Base-by-base conservation (phyloP, 192 early-diverging fungal genomes). In the Physocladia obscura region DNA sequence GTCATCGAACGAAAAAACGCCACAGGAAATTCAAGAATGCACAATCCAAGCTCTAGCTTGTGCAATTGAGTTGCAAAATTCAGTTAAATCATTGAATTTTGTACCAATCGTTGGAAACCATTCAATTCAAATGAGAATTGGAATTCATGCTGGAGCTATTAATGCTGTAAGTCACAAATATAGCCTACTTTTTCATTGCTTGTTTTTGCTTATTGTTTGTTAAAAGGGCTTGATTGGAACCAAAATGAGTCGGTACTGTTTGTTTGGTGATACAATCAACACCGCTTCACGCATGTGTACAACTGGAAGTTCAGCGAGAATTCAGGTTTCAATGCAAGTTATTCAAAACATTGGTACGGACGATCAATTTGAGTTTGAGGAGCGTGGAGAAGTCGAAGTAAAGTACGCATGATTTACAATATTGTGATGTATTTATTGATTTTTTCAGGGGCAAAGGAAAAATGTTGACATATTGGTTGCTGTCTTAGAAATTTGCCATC, bases 191-290 rank as follows among this genome's bases (percentile, higher is more conserved):
- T 2, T 27, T 40, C 44, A 2, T 22, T 48, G 21, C 17, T 52
- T 62, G 17, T 1, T 27, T 8, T 57, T 57, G 13, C 48, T 67
- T 37, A 2, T 39, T 35, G 2, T 57, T 8, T 21, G 69, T 78
- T 4, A 11, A 15, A 44, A 79, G 31, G 79, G 79, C 6, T 55
- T 80, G n/a, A 70, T 80, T 36, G 79, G 79, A 57, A 69, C 60
- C 44, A 80, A 80, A 36, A 80, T 80, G 79, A 75, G 78, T n/a
- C 44, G 77, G n/a, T 80, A 80, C 56, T 79, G 77, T 51, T 30
- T 80, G 3, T 80, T 80, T 59, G 76, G 78, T 39, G 74, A 80
- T 58, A 71, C 73, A 21, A 57, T 76, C 22, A 79, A 77, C 49
- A 78, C 73, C 24, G 76, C 76, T 22, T 68, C 56, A 30, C 31